Evolutionary conservation across 2,329 filamentous ascomycete genomes (phyloP).

Genomic region (Paecilomyces dactylethromorphus): DNA sequence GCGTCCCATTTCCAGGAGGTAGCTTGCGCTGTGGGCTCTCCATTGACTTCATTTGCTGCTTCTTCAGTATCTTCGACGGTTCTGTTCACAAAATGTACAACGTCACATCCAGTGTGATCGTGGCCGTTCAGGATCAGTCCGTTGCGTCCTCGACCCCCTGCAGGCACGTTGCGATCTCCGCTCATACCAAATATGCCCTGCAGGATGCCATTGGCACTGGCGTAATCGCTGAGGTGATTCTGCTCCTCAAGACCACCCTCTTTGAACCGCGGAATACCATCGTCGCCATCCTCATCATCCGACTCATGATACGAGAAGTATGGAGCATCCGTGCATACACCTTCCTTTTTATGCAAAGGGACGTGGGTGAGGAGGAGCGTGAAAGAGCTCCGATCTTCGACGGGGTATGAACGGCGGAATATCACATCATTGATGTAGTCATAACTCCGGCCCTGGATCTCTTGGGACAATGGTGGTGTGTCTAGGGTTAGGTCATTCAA

Average conservation of each 20-base stretch:
- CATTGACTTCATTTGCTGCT: conserved; percentile 1
- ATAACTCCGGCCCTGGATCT: conserved; percentile 71
- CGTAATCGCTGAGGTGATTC: conserved; percentile 72
- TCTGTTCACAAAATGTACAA: conserved; percentile 73
- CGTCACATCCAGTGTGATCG: conserved; percentile 91
- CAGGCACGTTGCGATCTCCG: conserved; percentile 52
- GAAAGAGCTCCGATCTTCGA: conserved; percentile 59
- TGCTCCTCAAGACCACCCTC: conserved; percentile 65
- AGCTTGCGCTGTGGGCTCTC: neutral
- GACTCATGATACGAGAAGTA: conserved; percentile 72
- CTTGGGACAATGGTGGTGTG: conserved; percentile 61
- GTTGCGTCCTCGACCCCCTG: conserved; percentile 58
- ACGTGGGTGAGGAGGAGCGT: conserved; percentile 89
- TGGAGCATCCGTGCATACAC: conserved; percentile 76
- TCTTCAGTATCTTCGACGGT: conserved; percentile 20
- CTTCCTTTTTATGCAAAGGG: conserved; percentile 75
- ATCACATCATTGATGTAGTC: conserved; percentile 59
- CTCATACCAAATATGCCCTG: conserved; percentile 78
- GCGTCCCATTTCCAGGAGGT: conserved; percentile 30
- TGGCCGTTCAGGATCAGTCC: conserved; percentile 88
- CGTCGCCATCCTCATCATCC: conserved; percentile 56
- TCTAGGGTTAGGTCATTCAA: conserved; percentile 95
- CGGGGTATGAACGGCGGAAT: conserved; percentile 50
- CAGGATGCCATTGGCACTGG: conserved; percentile 64
- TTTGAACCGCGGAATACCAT: conserved; percentile 28